Percentiles rank a stretch among this genome's conserved stretches.
Evolutionary conservation across 805 yeast genomes (phyloP).

Genomic region (Ogataea neopini): DNA sequence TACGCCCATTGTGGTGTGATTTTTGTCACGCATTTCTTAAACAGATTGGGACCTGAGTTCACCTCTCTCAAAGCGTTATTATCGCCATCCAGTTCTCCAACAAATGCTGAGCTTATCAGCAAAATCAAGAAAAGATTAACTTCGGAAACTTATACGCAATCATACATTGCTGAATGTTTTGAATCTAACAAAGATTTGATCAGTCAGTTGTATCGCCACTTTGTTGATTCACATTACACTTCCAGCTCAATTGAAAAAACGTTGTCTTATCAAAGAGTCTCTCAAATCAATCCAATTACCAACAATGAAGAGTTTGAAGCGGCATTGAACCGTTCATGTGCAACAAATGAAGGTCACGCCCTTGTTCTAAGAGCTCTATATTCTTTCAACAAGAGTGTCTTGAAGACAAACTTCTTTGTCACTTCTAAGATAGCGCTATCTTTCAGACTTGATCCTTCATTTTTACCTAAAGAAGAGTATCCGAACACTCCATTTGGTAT

Average conservation of each 20-base stretch:
- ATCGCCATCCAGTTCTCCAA: conserved; percentile 58
- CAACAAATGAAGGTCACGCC: conserved; percentile 78
- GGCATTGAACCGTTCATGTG: conserved; percentile 64
- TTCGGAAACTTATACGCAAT: conserved; percentile 89
- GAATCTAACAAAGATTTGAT: conserved; percentile 68
- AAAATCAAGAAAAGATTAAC: conserved; percentile 86
- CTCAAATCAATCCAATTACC: conserved; percentile 73
- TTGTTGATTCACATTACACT: conserved; percentile 87
- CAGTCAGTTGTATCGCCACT: conserved; percentile 82
- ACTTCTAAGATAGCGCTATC: conserved; percentile 95
- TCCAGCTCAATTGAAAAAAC: conserved; percentile 72
- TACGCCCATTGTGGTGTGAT: conserved; percentile 93
- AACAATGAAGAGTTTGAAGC: conserved; percentile 73
- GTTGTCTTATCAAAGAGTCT: conserved; percentile 80
- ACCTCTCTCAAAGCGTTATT: conserved; percentile 64
- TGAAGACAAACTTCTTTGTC: conserved; percentile 92
- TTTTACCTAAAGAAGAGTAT: conserved; percentile 83
- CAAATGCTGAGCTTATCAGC: conserved; percentile 72
- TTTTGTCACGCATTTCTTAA: conserved; percentile 91
- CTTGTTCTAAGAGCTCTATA: conserved; percentile 80
- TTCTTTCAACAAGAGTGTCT: conserved; percentile 79
- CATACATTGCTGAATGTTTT: conserved; percentile 76
- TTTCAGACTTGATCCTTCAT: conserved; percentile 83
- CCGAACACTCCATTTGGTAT: conserved; percentile 93
- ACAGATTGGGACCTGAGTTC: conserved; percentile 91